phyloP scores from a whole-genome alignment of 176 grass and related monocot species.

The Saccharum spontaneum region DNA sequence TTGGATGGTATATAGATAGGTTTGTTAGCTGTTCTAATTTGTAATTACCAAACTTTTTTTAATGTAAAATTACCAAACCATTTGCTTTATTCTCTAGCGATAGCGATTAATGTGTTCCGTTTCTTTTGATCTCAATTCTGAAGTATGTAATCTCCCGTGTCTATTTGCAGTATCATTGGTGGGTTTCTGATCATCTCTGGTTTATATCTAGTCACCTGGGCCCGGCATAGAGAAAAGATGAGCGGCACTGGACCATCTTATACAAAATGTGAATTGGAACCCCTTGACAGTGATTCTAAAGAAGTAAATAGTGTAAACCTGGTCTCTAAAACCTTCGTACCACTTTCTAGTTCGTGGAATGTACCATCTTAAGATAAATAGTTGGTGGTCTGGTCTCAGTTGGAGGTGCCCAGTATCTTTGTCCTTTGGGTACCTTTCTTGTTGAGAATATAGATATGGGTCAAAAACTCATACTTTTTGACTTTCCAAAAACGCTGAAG shows the following conservation, averaged over 20 bases:
- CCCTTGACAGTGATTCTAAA: conserved; percentile 32
- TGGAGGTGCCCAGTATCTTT: no score
- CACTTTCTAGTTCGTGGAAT: conserved; percentile 55
- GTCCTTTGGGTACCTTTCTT: no score
- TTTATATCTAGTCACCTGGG: conserved; percentile 93
- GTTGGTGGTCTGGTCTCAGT: neutral
- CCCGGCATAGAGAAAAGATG: conserved; percentile 56
- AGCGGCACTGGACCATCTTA: conserved; percentile 26
- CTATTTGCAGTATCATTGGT: conserved; percentile 72
- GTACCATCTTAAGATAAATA: conserved; percentile 42
- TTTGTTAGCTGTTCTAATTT: neutral
- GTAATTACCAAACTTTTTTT: neutral
- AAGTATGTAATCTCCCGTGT: conserved; percentile 32
- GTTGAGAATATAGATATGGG: no score
- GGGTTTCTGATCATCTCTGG: conserved; percentile 77
- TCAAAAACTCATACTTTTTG: no score
- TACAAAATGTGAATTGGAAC: conserved; percentile 46
- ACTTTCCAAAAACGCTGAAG: no score
- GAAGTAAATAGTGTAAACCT: conserved; percentile 45
- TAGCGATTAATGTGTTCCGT: neutral
- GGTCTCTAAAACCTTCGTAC: conserved; percentile 27
- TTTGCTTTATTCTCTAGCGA: neutral
- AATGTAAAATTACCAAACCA: neutral
- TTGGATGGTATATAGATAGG: neutral
- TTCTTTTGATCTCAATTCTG: conserved; percentile 25